Conservation (phyloP, 257 asterid genomes). For the Coffea eugenioides region DNA sequence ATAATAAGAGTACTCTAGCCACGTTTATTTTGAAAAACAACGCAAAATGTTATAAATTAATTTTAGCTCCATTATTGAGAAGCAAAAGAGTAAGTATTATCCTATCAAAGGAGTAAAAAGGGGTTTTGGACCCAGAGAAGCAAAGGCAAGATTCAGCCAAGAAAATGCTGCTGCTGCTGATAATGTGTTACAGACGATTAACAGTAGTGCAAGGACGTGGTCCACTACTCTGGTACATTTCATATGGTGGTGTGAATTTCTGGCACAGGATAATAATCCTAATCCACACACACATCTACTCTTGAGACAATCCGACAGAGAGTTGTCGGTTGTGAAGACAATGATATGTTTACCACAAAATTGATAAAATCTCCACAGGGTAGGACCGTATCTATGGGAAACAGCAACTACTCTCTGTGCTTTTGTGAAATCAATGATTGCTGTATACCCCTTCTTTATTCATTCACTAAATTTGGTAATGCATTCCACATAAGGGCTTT, state of each 20-base stretch:
- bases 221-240: slow-evolving; percentile 25
- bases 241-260: slow-evolving; percentile 1
- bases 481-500: not conserved
- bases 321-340: slow-evolving; percentile 36
- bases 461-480: not conserved
- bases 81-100: not conserved
- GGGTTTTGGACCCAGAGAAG: not conserved
- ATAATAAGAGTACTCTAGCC: not conserved
- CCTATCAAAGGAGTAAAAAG: not conserved
- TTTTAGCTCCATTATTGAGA: not conserved
- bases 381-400: slow-evolving; percentile 11
- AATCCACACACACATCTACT: slow-evolving; percentile 39
- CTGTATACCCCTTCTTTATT: not conserved
- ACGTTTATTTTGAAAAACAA: not conserved
- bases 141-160: slow-evolving; percentile 7
- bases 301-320: slow-evolving; percentile 35
- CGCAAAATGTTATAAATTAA: not conserved
- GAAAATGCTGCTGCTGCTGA: not conserved
- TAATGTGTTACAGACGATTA: not conserved
- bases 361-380: not conserved
- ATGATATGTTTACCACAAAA: slow-evolving; percentile 23
- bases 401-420: not conserved
- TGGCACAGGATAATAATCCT: slow-evolving; percentile 18
- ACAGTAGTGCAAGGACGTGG: slow-evolving; percentile 26
- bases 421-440: slow-evolving; percentile 25